Evolutionary conservation across 306 rosid genomes (phyloP).

Genomic region (Prunus armeniaca): DNA sequence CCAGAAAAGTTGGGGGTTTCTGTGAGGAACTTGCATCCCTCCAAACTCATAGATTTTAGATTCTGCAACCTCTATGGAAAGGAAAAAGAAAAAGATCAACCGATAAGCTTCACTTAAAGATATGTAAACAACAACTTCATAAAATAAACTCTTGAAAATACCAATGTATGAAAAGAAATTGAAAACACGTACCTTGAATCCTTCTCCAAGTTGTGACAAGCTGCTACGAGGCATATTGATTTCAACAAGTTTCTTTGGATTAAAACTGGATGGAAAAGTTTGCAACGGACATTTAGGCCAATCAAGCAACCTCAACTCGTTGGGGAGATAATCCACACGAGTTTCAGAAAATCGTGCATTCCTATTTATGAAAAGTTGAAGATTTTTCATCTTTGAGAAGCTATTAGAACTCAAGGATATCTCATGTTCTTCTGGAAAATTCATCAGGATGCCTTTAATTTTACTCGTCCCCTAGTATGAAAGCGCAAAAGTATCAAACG

Average conservation of each 20-base stretch:
- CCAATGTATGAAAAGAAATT: too few relatives aligned
- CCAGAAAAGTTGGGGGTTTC: background rate
- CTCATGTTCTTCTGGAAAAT: conserved; percentile 5
- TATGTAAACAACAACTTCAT: too few relatives aligned
- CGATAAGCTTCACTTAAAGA: too few relatives aligned
- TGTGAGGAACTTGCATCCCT: background rate
- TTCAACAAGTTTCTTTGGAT: conserved; percentile 27
- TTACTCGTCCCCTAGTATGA: background rate
- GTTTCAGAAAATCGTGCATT: conserved; percentile 25
- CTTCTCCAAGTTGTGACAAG: conserved; percentile 14
- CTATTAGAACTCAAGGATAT: conserved; percentile 14
- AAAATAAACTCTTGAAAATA: too few relatives aligned
- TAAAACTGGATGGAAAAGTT: conserved; percentile 30
- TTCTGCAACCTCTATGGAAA: background rate
- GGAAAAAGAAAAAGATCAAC: background rate
- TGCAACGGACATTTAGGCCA: conserved; percentile 36
- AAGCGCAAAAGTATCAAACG: background rate
- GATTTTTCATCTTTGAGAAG: conserved; percentile 25
- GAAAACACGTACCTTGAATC: conserved; percentile 13
- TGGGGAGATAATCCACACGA: conserved; percentile 24
- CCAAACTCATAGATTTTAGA: background rate
- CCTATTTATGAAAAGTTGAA: conserved; percentile 25
- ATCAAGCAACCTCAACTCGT: conserved; percentile 33
- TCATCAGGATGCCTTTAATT: background rate
- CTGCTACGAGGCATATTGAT: conserved; percentile 29